Conservation (phyloP, 768 basidiomycete genomes). For the Mycena crocata region DNA sequence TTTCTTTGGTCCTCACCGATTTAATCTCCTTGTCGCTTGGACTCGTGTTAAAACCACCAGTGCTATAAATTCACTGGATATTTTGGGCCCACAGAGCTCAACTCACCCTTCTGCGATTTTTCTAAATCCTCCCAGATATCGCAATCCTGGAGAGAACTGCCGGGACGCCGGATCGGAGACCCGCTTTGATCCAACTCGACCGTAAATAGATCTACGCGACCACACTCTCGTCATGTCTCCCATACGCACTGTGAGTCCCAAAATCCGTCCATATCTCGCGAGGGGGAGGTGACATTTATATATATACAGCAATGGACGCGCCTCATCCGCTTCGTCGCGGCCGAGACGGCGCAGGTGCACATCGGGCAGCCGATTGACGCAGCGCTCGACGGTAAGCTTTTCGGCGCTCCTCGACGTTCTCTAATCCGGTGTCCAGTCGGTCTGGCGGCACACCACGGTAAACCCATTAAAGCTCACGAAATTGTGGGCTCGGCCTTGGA, state of each 20-base stretch:
- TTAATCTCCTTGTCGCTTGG: too few species aligned
- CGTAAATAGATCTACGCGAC: background rate
- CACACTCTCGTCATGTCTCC: slow-evolving; percentile 29
- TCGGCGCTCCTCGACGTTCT: background rate
- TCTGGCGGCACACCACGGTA: slow-evolving; percentile 61
- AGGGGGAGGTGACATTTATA: background rate
- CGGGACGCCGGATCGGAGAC: too few species aligned
- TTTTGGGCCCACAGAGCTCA: too few species aligned
- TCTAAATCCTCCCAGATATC: too few species aligned
- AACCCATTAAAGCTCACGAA: slow-evolving; percentile 74
- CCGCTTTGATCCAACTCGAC: too few species aligned
- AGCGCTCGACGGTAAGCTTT: slow-evolving; percentile 67
- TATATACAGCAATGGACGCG: background rate
- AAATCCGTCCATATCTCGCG: background rate
- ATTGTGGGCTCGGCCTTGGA: slow-evolving; percentile 79
- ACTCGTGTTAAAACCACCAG: too few species aligned
- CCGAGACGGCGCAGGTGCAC: slow-evolving; percentile 79
- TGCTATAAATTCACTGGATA: too few species aligned
- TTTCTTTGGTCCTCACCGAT: too few species aligned
- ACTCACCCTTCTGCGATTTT: too few species aligned
- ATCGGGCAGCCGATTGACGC: slow-evolving; percentile 82
- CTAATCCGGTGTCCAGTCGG: slow-evolving; percentile 62
- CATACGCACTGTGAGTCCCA: slow-evolving; percentile 33
- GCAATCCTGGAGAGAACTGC: too few species aligned
- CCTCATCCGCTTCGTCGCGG: slow-evolving; percentile 27